Evolutionary conservation across 1,139 yeast genomes (phyloP).

Genomic region (Schizosaccharomyces versatilis): DNA sequence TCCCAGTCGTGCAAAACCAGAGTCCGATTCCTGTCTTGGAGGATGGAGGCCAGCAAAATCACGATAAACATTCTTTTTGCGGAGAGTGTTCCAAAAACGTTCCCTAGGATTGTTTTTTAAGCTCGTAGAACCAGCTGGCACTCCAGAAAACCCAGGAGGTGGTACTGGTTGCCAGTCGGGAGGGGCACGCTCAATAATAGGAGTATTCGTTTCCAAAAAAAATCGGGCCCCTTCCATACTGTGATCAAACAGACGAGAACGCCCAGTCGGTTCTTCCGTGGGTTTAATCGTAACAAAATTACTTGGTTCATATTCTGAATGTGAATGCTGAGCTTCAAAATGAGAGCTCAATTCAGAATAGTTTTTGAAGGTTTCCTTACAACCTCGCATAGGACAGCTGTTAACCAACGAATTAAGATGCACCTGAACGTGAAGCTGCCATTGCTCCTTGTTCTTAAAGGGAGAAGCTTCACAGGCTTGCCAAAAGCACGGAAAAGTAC

Average conservation of each 20-base stretch:
- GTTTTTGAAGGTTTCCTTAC: not conserved
- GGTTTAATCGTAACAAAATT: not conserved
- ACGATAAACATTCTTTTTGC: not conserved
- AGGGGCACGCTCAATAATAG: not conserved
- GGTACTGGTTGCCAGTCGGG: not conserved
- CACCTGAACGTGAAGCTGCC: not conserved
- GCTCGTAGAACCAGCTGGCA: not conserved
- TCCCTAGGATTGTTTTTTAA: not conserved
- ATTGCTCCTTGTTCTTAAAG: not conserved
- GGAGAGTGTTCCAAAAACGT: not conserved
- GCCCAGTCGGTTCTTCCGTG: too few species aligned
- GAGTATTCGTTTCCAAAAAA: not conserved
- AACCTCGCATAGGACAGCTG: not conserved
- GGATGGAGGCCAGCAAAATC: not conserved
- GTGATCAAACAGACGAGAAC: too few species aligned
- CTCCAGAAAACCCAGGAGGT: not conserved
- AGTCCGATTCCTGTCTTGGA: not conserved
- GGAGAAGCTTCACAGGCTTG: not conserved
- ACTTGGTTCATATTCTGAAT: not conserved
- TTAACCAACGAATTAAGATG: not conserved
- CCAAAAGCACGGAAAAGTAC: not conserved
- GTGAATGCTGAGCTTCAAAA: not conserved
- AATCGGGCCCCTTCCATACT: not conserved
- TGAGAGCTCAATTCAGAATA: not conserved
- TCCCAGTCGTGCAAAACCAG: not conserved